Conservation (phyloP, 75 land plant species). For the Cupressus sempervirens region DNA sequence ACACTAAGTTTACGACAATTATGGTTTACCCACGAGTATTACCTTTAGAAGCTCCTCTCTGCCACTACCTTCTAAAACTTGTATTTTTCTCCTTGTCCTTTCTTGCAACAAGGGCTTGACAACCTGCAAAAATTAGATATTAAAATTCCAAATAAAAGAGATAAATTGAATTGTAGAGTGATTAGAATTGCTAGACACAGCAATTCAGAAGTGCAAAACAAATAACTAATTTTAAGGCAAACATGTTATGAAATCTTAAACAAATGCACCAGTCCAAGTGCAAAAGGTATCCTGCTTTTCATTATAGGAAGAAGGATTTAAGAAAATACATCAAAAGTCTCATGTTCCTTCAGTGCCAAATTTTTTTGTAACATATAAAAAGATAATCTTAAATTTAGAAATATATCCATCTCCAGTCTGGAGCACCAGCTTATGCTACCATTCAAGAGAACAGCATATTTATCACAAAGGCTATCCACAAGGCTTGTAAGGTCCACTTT, state of each 20-base stretch:
- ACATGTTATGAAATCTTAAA: neutral
- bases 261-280: neutral
- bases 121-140: slow-evolving; percentile 41
- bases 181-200: slow-evolving; percentile 7
- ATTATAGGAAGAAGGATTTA: neutral
- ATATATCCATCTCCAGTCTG: neutral
- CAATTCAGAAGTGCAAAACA: neutral
- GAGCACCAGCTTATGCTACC: neutral
- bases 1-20: neutral
- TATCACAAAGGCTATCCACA: neutral
- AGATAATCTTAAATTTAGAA: neutral
- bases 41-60: slow-evolving; percentile 74
- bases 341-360: neutral
- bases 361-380: neutral
- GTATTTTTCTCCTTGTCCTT: slow-evolving; percentile 83
- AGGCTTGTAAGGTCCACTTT: too few relatives aligned
- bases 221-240: neutral
- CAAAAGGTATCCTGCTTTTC: neutral
- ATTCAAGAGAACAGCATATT: neutral
- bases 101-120: slow-evolving; percentile 96
- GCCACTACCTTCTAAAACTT: slow-evolving; percentile 78
- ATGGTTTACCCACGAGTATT: neutral
- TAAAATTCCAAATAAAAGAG: neutral
- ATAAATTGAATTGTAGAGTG: neutral
- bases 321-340: neutral